Evolutionary conservation across 495 filamentous ascomycete species (phyloP).

Genomic region (Daldinia concentrica): DNA sequence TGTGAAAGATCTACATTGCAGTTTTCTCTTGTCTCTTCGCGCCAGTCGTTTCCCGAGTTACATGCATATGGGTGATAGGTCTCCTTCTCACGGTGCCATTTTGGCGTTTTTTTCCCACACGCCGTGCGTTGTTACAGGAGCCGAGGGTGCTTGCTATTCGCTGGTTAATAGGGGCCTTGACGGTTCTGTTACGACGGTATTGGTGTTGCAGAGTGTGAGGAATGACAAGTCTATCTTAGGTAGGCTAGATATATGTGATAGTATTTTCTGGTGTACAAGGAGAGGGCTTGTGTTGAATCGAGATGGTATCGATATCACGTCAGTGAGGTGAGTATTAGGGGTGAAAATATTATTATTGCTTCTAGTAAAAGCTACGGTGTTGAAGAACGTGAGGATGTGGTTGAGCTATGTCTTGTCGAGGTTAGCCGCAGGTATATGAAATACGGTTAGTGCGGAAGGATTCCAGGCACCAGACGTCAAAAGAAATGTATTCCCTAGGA

Average conservation of each 20-base stretch:
- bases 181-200: neutral
- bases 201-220: neutral
- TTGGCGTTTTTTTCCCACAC: neutral
- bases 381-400: neutral
- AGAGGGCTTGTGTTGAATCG: neutral
- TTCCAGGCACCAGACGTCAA: neutral
- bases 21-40: neutral
- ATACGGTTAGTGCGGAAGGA: neutral
- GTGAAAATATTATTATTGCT: neutral
- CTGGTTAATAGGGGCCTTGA: conserved; percentile 1
- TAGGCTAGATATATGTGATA: neutral
- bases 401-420: neutral
- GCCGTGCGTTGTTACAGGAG: conserved; percentile 3
- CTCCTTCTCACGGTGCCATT: neutral
- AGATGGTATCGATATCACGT: neutral
- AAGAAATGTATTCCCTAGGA: neutral
- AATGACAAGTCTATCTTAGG: neutral
- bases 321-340: neutral
- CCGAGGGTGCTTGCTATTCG: neutral
- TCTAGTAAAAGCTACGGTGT: neutral
- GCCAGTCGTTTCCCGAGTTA: conserved; percentile 17
- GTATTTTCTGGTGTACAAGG: neutral
- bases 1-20: conserved; percentile 20
- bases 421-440: neutral
- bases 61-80: neutral